Evolutionary conservation across 768 basidiomycete genomes (phyloP).

Genomic region (Boletus coccyginus): DNA sequence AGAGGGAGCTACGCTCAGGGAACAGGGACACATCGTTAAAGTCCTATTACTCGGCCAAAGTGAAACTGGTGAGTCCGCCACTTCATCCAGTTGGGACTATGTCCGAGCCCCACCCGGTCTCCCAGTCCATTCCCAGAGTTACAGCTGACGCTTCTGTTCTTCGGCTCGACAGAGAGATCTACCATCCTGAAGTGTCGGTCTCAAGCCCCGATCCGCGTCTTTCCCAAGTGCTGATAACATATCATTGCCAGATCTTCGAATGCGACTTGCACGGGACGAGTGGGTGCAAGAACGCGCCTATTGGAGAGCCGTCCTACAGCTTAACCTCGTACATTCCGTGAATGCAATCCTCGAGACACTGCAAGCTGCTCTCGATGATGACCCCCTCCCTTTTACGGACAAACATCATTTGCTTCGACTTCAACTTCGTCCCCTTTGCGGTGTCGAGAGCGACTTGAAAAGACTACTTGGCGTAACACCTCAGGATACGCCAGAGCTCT

Average conservation of each 20-base stretch:
- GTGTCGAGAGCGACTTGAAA: constrained; percentile 63
- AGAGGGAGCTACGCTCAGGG: constrained; percentile 43
- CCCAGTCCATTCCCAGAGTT: not conserved
- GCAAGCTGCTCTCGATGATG: constrained; percentile 48
- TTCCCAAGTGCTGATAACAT: constrained; percentile 4
- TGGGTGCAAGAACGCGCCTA: constrained; percentile 68
- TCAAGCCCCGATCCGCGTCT: not conserved
- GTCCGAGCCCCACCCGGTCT: not conserved
- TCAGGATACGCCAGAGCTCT: constrained; percentile 31
- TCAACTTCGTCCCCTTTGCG: constrained; percentile 59
- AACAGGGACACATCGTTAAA: constrained; percentile 48
- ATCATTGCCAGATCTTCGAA: constrained; percentile 57
- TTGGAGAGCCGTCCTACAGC: constrained; percentile 76
- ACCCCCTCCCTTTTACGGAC: constrained; percentile 45
- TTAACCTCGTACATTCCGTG: constrained; percentile 74
- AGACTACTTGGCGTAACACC: constrained; percentile 51
- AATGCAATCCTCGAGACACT: constrained; percentile 63
- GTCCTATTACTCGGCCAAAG: constrained; percentile 63
- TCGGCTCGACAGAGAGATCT: constrained; percentile 53
- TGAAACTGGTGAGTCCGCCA: constrained; percentile 52
- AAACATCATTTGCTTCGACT: constrained; percentile 52
- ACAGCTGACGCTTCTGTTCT: not conserved
- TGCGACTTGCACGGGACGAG: constrained; percentile 58
- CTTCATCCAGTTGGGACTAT: not conserved
- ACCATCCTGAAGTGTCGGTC: constrained; percentile 63